Base-by-base conservation (phyloP, 371 early-diverging fungal genomes). In the Mortierella sp. region DNA sequence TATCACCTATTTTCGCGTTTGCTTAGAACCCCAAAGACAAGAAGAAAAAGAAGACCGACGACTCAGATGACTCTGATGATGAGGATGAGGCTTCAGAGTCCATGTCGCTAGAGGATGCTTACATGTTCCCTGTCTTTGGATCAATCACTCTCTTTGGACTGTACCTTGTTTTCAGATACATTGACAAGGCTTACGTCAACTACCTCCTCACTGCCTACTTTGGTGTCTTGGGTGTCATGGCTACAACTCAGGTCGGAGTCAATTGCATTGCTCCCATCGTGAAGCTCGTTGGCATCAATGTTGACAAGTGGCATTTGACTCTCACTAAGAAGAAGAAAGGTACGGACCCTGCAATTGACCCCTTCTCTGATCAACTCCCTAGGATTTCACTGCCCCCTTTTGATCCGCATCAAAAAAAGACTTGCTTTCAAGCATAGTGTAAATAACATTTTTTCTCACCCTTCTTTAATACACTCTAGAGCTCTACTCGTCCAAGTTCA, bases 41-140 rank as follows among this genome's bases (percentile, higher is more conserved):
- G 39, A 69, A 73, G 43, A 76, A 67, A 60, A 83, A 78, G 45
- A 63, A 73, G 37, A 22, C 86, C 4, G 89, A 89, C 39, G 90
- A 90, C 3, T 93, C 93, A 51, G 73, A 75, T 26, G 86, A 88
- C n/a, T 16, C 16, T 10, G 84, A 86, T 60, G 90, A 90, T 52
- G 90, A 90, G 22, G 91, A 90, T 51, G 86, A 87, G 24, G 85
- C 86, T 18, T 84, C 86, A 64, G 98, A 98, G 75, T 91, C 92
- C 49, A 89, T 98, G 70, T 90, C 94, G 5, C 79, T 95, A 5
- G 90, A 93, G 73, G 98, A 98, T 85, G 98, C 98, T 28, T 94
- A 95, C 84, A 90, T 93, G 94, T 96, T 97, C 78, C 97, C 98
- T 12, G 81, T 97, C 32, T 91, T 95, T 78, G 98, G 97, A 30